Evolutionary conservation across 345 rosid genomes (phyloP).

Genomic region (Salix purpurea): DNA sequence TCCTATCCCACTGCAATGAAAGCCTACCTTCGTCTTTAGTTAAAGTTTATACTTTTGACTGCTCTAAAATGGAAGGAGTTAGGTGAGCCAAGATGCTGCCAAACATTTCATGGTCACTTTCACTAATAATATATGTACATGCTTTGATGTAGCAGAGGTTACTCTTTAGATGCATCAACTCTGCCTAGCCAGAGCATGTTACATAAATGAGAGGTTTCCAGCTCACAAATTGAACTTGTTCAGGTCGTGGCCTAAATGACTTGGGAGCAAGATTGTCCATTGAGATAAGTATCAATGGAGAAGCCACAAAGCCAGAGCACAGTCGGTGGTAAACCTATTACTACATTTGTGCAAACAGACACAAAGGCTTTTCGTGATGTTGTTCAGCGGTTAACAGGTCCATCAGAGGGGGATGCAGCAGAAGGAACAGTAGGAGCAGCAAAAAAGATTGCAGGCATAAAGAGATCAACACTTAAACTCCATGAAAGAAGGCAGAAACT

Average conservation of each 20-base stretch:
- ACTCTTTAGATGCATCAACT: not conserved
- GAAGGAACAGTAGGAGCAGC: conserved; percentile 31
- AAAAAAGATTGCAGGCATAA: conserved; percentile 26
- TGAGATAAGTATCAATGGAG: conserved; percentile 36
- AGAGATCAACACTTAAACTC: conserved; percentile 57
- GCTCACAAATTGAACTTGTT: conserved; percentile 11
- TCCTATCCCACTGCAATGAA: not conserved
- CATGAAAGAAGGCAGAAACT: conserved; percentile 62
- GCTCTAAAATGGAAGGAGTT: not conserved
- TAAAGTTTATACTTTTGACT: not conserved
- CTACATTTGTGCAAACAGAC: conserved; percentile 75
- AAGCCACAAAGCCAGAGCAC: conserved; percentile 37
- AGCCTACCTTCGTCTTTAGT: not conserved
- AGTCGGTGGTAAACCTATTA: conserved; percentile 53
- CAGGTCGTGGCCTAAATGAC: conserved; percentile 24
- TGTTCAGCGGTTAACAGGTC: conserved; percentile 71
- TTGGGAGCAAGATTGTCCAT: conserved; percentile 10
- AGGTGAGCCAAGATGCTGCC: not conserved
- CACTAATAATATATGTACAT: conserved; percentile 18
- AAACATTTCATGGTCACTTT: not conserved
- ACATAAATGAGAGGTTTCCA: not conserved
- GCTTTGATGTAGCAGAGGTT: conserved; percentile 23
- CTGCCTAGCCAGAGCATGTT: not conserved
- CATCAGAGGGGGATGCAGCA: conserved; percentile 37
- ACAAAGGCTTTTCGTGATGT: conserved; percentile 61